These are phyloP conservation scores for Tubosaeta sp. DNA, from an alignment of 768 basidiomycete genomes.

Conservation along the genomic window DNA sequence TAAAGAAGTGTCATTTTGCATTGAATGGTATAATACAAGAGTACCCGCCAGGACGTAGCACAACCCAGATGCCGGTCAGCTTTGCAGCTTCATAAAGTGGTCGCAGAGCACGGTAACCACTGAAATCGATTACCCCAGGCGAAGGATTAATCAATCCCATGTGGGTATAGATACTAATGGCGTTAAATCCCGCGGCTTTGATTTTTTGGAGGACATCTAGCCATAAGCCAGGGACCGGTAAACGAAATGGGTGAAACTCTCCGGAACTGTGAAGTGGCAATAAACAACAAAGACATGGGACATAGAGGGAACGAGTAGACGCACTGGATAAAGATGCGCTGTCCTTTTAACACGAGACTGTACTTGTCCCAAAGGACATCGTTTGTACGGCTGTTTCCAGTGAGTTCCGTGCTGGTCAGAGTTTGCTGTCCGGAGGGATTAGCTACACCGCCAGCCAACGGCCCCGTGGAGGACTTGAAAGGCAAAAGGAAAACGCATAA, in stretches of 20 bases:
- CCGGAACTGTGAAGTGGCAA: slow-evolving; percentile 52
- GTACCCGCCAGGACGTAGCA: slow-evolving; percentile 68
- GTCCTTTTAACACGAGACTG: slow-evolving; percentile 64
- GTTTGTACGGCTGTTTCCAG: slow-evolving; percentile 33
- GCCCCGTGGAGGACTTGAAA: not conserved
- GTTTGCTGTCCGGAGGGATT: not conserved
- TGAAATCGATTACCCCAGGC: slow-evolving; percentile 68
- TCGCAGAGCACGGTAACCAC: slow-evolving; percentile 61
- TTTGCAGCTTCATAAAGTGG: slow-evolving; percentile 73
- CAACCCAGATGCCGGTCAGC: slow-evolving; percentile 71
- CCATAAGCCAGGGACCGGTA: slow-evolving; percentile 80
- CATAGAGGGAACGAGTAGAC: slow-evolving; percentile 23
- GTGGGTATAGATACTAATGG: slow-evolving; percentile 73
- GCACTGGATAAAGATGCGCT: slow-evolving; percentile 69
- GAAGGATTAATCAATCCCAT: slow-evolving; percentile 78
- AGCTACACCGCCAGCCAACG: not conserved
- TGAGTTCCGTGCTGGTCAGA: slow-evolving; percentile 5
- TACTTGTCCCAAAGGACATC: slow-evolving; percentile 62
- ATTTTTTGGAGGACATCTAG: slow-evolving; percentile 77
- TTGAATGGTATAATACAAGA: not conserved
- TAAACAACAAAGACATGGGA: not conserved
- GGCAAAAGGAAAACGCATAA: slow-evolving; percentile 17
- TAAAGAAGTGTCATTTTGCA: slow-evolving; percentile 7
- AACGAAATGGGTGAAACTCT: slow-evolving; percentile 79
- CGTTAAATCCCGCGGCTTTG: slow-evolving; percentile 78